A percentile compares a stretch with the other conserved stretches of the same genome.
Evolutionary conservation across 2,329 filamentous ascomycete species (phyloP).

Genomic region (Pseudogymnoascus sp.): DNA sequence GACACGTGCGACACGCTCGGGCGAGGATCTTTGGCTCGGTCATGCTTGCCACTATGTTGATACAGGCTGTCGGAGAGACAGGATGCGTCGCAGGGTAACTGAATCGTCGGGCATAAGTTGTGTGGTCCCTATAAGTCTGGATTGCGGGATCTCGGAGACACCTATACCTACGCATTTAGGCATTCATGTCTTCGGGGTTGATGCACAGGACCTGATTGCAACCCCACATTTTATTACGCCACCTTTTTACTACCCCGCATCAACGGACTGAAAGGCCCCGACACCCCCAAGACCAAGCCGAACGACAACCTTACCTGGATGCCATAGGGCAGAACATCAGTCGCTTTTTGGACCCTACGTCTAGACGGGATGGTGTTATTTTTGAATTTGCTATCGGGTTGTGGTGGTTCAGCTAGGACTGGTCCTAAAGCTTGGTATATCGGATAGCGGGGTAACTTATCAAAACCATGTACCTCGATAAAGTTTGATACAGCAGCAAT

Average conservation of each 20-base stretch:
- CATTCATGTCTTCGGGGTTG: background rate
- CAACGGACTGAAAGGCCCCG: background rate
- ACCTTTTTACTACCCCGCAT: background rate
- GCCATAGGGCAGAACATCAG: background rate
- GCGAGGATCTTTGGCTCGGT: slow-evolving; percentile 8
- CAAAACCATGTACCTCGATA: background rate
- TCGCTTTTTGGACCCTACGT: background rate
- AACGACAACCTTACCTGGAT: background rate
- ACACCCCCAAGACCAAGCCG: background rate
- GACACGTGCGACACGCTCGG: background rate
- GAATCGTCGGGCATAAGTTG: background rate
- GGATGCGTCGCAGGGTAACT: background rate
- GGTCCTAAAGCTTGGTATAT: background rate
- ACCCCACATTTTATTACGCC: background rate
- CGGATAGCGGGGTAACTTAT: background rate
- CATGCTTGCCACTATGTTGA: background rate
- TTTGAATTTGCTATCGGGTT: background rate
- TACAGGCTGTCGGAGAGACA: background rate
- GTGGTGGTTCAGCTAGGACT: background rate
- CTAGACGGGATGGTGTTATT: background rate
- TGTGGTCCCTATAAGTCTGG: background rate
- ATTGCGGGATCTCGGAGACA: background rate
- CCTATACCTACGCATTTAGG: background rate
- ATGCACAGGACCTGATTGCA: background rate
- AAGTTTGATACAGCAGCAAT: background rate